phyloP scores from a whole-genome alignment of 1,284 basidiomycete species.

The Fomitopsis pinicola region DNA sequence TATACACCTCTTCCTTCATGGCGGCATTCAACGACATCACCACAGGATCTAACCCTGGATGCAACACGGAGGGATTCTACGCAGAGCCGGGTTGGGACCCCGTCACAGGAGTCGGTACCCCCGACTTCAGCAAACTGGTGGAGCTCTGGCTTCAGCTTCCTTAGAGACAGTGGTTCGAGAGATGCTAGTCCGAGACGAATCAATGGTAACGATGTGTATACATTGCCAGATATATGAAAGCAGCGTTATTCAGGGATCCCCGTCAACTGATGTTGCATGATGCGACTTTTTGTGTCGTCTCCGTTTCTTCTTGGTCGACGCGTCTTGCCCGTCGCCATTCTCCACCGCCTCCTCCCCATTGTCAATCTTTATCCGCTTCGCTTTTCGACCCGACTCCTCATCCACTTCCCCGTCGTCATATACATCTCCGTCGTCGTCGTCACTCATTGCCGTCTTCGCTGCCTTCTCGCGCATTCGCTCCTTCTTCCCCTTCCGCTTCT shows the following conservation, averaged over 20 bases:
- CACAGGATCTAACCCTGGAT: slow-evolving; percentile 18
- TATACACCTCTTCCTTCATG: slow-evolving; percentile 24
- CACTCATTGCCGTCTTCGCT: slow-evolving; percentile 17
- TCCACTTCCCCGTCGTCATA: slow-evolving; percentile 17
- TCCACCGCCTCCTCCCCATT: slow-evolving; percentile 9
- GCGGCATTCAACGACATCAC: slow-evolving; percentile 41
- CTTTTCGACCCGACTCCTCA: slow-evolving; percentile 12
- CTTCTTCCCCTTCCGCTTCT: slow-evolving; percentile 75
- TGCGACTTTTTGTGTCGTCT: slow-evolving; percentile 31
- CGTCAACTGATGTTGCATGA: neutral
- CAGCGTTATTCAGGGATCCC: neutral
- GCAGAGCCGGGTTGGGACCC: slow-evolving; percentile 34
- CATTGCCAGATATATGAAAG: neutral
- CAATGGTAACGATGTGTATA: neutral
- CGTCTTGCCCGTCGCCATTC: slow-evolving; percentile 8
- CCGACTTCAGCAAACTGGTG: slow-evolving; percentile 17
- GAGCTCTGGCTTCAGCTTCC: slow-evolving; percentile 5
- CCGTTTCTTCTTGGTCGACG: slow-evolving; percentile 30
- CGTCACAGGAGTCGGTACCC: slow-evolving; percentile 26
- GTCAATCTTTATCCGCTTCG: neutral
- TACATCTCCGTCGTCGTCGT: slow-evolving; percentile 18
- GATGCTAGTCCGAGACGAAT: too few species aligned
- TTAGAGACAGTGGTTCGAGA: neutral
- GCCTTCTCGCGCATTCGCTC: slow-evolving; percentile 51
- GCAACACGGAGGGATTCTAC: slow-evolving; percentile 20